Percentiles rank a stretch among this genome's conserved stretches.
Conservation (phyloP, 176 grass and related monocot species). For the Eremochloa ophiuroides region DNA sequence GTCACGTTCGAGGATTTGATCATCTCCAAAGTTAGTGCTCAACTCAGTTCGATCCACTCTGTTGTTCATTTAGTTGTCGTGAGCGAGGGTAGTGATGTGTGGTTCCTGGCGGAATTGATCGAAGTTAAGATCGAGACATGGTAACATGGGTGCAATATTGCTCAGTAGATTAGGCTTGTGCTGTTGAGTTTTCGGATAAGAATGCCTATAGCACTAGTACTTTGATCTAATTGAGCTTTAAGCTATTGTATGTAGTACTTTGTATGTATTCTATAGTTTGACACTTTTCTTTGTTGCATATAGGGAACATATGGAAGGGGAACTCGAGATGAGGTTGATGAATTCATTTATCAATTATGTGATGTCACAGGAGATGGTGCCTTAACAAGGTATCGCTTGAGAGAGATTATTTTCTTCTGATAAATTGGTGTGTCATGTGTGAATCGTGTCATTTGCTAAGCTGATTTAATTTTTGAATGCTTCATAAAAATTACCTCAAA, state of each 20-base stretch:
- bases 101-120: background rate
- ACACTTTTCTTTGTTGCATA: slow-evolving; percentile 11
- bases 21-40: slow-evolving; percentile 56
- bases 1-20: slow-evolving; percentile 74
- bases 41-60: background rate
- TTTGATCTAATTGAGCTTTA: background rate
- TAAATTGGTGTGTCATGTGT: background rate
- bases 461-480: background rate
- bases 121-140: background rate
- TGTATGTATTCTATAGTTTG: slow-evolving; percentile 1
- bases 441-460: background rate
- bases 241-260: background rate
- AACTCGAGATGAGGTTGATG: slow-evolving; percentile 68
- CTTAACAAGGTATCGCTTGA: slow-evolving; percentile 56
- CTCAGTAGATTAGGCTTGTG: background rate
- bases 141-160: background rate
- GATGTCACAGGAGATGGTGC: slow-evolving; percentile 65
- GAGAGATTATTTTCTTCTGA: background rate
- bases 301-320: slow-evolving; percentile 85
- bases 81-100: background rate
- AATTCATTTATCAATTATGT: slow-evolving; percentile 74
- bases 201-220: background rate
- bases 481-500: slow-evolving; percentile 4
- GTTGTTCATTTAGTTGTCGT: background rate
- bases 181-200: background rate